Evolutionary conservation across 768 basidiomycete genomes (phyloP).

Genomic region (Tricholoma sp.): DNA sequence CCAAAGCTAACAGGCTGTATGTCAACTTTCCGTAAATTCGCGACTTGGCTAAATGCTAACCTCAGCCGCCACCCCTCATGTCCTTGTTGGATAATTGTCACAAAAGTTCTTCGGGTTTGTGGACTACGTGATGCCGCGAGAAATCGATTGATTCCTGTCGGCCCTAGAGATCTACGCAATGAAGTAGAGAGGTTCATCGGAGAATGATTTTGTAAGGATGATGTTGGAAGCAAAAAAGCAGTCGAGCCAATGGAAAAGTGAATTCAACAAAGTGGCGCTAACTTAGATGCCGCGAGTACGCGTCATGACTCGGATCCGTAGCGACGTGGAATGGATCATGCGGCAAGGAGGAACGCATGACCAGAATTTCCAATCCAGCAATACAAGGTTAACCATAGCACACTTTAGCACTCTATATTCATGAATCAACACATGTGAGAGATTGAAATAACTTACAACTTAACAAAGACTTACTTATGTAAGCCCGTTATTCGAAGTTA

Average conservation of each 20-base stretch:
- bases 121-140: not conserved
- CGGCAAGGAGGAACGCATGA: too few relatives aligned
- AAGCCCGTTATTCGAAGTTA: too few relatives aligned
- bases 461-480: too few relatives aligned
- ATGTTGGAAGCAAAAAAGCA: not conserved
- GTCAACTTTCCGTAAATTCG: not conserved
- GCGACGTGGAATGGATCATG: not conserved
- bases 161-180: not conserved
- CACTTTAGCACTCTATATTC: too few relatives aligned
- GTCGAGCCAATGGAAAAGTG: not conserved
- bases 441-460: too few relatives aligned
- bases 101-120: slow-evolving; percentile 24
- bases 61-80: slow-evolving; percentile 48
- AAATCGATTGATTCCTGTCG: not conserved
- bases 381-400: too few relatives aligned
- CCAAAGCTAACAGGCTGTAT: slow-evolving; percentile 31
- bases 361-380: too few relatives aligned
- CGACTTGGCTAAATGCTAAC: slow-evolving; percentile 17
- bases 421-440: too few relatives aligned
- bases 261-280: too few relatives aligned
- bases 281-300: not conserved
- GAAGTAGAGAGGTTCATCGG: not conserved
- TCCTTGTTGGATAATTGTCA: slow-evolving; percentile 50
- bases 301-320: not conserved
- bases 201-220: not conserved